These are phyloP conservation scores for Cylindrotheca fusiformis DNA, from an alignment of 108 stramenopile species.

Conservation along the genomic window DNA sequence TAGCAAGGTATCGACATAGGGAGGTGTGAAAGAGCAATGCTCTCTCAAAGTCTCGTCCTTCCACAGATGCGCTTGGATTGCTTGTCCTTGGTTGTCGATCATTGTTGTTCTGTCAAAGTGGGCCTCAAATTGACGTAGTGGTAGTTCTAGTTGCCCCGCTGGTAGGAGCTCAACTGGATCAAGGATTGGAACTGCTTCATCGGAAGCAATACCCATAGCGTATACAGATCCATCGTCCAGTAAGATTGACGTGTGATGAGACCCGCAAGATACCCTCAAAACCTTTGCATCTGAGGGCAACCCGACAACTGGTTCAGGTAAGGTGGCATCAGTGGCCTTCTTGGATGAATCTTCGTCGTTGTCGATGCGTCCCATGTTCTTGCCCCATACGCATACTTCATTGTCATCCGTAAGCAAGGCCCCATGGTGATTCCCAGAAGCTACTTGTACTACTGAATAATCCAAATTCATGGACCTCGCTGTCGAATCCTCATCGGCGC, in stretches of 20 bases:
- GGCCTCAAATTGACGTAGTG: constrained; percentile 66
- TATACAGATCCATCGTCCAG: constrained; percentile 83
- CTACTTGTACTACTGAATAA: constrained; percentile 46
- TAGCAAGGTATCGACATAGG: constrained; percentile 62
- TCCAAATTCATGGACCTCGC: constrained; percentile 18
- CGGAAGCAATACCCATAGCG: constrained; percentile 79
- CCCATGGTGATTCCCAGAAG: constrained; percentile 77
- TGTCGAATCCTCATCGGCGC: constrained; percentile 34
- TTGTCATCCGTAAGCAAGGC: constrained; percentile 57
- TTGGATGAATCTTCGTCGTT: constrained; percentile 3
- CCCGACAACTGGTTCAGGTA: constrained; percentile 55
- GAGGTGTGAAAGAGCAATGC: constrained; percentile 65
- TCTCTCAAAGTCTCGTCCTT: constrained; percentile 60
- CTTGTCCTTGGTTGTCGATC: constrained; percentile 53
- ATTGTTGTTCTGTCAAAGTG: constrained; percentile 81
- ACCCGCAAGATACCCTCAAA: constrained; percentile 66
- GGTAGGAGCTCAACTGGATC: constrained; percentile 72
- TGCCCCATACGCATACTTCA: constrained; percentile 80
- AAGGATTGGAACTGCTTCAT: constrained; percentile 56
- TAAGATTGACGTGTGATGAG: constrained; percentile 80
- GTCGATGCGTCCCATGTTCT: constrained; percentile 42
- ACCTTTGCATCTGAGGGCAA: constrained; percentile 50
- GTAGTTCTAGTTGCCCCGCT: constrained; percentile 53
- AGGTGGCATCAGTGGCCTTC: constrained; percentile 37
- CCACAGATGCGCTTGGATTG: constrained; percentile 80